These are phyloP conservation scores for Rosa chinensis DNA, from an alignment of 306 rosid genomes.

Conservation along the genomic window DNA sequence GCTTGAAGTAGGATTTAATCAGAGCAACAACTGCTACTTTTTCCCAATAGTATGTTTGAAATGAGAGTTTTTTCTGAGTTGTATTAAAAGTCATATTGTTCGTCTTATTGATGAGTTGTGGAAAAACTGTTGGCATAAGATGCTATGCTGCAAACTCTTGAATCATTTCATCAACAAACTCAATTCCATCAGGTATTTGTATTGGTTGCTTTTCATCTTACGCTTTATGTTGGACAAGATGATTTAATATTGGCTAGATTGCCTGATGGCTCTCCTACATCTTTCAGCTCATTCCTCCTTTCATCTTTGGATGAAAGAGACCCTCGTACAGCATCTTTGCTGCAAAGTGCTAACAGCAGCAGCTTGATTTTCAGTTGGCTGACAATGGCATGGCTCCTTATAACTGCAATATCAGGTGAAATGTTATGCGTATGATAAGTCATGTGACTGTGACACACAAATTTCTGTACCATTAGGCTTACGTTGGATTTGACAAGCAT, in stretches of 20 bases:
- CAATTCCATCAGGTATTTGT: neutral
- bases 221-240: neutral
- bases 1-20: neutral
- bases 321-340: neutral
- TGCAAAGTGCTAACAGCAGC: neutral
- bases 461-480: neutral
- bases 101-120: neutral
- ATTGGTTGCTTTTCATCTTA: neutral
- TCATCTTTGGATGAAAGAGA: neutral
- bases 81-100: neutral
- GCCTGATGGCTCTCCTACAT: constrained; percentile 5
- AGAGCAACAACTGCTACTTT: neutral
- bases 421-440: neutral
- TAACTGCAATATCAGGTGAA: neutral
- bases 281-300: neutral
- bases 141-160: neutral
- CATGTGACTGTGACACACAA: neutral
- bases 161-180: neutral
- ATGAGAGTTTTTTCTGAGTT: neutral
- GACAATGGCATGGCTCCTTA: neutral
- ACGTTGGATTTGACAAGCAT: neutral
- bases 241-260: neutral
- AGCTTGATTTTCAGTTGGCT: neutral
- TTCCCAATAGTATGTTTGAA: neutral
- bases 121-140: neutral